Evolutionary conservation across 352 stramenopile species (phyloP).

Genomic region (Phytophthora pini): DNA sequence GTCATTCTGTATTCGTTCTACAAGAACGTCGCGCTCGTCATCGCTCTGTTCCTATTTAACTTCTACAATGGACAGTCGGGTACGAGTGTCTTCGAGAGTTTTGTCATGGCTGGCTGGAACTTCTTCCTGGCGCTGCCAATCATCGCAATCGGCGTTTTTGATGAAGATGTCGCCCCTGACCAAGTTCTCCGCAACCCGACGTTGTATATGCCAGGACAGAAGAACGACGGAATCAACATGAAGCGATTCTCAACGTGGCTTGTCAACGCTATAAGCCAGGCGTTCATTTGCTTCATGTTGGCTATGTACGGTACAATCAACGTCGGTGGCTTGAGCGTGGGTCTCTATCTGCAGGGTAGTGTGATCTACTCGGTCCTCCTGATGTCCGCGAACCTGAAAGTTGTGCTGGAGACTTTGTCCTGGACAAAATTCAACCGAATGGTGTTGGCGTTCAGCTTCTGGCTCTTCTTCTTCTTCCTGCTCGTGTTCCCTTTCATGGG

Average conservation of each 20-base stretch:
- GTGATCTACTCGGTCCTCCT: constrained; percentile 77
- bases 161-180: constrained; percentile 74
- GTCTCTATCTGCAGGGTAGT: constrained; percentile 68
- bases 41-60: constrained; percentile 79
- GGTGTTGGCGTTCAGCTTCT: constrained; percentile 63
- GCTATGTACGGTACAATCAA: constrained; percentile 51
- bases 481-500: constrained; percentile 64
- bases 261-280: constrained; percentile 68
- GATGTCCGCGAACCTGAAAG: constrained; percentile 81
- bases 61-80: constrained; percentile 87
- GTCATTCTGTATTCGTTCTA: constrained; percentile 92
- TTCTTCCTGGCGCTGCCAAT: constrained; percentile 92
- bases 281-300: constrained; percentile 69
- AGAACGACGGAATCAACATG: constrained; percentile 76
- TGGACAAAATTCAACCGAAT: constrained; percentile 77
- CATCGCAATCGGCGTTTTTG: constrained; percentile 82
- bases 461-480: constrained; percentile 71
- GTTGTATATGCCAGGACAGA: constrained; percentile 68
- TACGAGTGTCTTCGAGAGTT: constrained; percentile 86
- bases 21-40: constrained; percentile 81
- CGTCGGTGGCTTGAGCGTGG: constrained; percentile 41
- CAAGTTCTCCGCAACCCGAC: constrained; percentile 66
- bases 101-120: constrained; percentile 83
- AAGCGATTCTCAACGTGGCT: constrained; percentile 67
- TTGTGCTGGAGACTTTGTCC: constrained; percentile 76